Evolutionary conservation across 768 basidiomycete species (phyloP), one percentile per base, ranked within the genome.

Genomic region (Boletus edulis): DNA sequence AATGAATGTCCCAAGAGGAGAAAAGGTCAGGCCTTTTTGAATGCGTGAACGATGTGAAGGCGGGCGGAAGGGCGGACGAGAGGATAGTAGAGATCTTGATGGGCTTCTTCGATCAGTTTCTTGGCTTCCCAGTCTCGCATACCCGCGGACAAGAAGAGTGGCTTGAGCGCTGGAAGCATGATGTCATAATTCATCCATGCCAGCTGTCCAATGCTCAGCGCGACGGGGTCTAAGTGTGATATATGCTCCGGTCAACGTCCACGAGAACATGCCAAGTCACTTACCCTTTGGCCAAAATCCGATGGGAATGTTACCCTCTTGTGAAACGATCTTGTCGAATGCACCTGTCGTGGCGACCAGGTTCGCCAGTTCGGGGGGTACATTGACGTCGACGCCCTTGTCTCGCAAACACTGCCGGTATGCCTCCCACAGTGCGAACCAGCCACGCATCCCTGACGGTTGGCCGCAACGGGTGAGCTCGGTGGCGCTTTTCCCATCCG

Each of bases 131-230:
- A 75, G 44, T 82, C 80, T 24, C 79, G 72, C 49, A 86, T 70
- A 7, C 80, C 83, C 45, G 75, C 69, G 41, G 75, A 73, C 46
- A 85, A 67, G 64, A 87, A 80, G 39, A 86, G 73, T 14, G 84
- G 84, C 50, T 78, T 80, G 56, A 88, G 67, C 5, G 84, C 83
- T 32, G 84, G 84, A 37, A 88, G 73, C 57, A 87, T 76, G 22
- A 81, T 75, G 59, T 88, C 87, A 61, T 81, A 83, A 57, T 82
- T 81, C 83, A 87, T 82, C 87, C 87, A 88, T 39, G 85, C 84
- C 20, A 88, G 70, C 61, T 88, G 85, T 8, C 85, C 86, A 46
- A 86, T 78, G 22, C 83, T 86, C 35, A 87, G 76, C 35, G 80
- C 74, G 49, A 78, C 71, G 9, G 76, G 75, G 67, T 87, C 86